Evolutionary conservation across 495 filamentous ascomycete genomes (phyloP).

Genomic region (Penicillium antarcticum): DNA sequence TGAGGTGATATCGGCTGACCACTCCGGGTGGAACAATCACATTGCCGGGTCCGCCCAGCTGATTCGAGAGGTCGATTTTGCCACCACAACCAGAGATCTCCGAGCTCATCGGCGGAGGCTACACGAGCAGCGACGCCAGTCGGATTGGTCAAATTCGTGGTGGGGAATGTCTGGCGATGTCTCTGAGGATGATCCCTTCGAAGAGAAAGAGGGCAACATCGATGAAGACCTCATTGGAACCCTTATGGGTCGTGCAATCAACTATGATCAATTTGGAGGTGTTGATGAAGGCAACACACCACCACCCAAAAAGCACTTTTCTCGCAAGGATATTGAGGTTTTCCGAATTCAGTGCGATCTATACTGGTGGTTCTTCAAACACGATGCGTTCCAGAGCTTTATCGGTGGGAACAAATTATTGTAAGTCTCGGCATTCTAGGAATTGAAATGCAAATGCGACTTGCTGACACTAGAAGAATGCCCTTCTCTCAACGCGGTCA

Average conservation of each 20-base stretch:
- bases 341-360: slow-evolving; percentile 82
- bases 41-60: slow-evolving; percentile 80
- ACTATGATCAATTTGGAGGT: slow-evolving; percentile 44
- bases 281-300: slow-evolving; percentile 27
- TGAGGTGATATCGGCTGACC: slow-evolving; percentile 91
- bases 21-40: slow-evolving; percentile 93
- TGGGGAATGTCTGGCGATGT: slow-evolving; percentile 8
- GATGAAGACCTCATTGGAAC: slow-evolving; percentile 42
- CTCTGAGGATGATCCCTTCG: slow-evolving; percentile 41
- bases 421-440: slow-evolving; percentile 51
- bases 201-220: slow-evolving; percentile 39
- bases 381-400: slow-evolving; percentile 88
- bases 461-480: slow-evolving; percentile 43
- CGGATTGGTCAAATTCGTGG: slow-evolving; percentile 10
- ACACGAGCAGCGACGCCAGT: slow-evolving; percentile 20
- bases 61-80: slow-evolving; percentile 77
- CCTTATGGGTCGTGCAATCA: slow-evolving; percentile 42
- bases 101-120: slow-evolving; percentile 45
- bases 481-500: slow-evolving; percentile 77
- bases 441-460: neutral
- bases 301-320: slow-evolving; percentile 41
- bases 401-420: slow-evolving; percentile 80
- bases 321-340: slow-evolving; percentile 68
- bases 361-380: slow-evolving; percentile 96
- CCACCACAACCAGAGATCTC: slow-evolving; percentile 66